Conservation (phyloP, 1,284 basidiomycete species). For the Uromyces viciae-fabae region DNA sequence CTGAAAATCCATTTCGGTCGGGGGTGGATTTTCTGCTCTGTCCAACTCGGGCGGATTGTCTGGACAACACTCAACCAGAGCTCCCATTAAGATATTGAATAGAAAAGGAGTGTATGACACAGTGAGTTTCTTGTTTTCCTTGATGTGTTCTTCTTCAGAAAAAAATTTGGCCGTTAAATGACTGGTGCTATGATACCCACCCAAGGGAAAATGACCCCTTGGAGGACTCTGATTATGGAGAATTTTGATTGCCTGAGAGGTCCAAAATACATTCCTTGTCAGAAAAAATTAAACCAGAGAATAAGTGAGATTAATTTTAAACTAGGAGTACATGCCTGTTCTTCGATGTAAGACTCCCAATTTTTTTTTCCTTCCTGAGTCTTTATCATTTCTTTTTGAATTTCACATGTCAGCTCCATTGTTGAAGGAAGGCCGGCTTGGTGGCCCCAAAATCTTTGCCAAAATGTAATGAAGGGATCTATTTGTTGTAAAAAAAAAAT, state of each 20-base stretch:
- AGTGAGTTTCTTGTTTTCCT: background rate
- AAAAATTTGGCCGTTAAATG: background rate
- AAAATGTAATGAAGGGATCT: no score
- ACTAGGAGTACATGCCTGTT: background rate
- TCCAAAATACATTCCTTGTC: no score
- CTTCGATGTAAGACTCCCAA: background rate
- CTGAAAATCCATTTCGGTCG: background rate
- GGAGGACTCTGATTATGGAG: background rate
- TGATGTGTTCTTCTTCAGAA: background rate
- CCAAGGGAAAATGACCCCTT: background rate
- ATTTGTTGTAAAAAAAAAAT: no score
- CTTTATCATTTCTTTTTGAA: background rate
- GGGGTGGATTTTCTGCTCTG: background rate
- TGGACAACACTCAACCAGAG: background rate
- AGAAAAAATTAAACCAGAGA: background rate
- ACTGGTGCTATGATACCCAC: background rate
- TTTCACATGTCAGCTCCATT: background rate
- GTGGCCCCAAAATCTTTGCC: background rate
- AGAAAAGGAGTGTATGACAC: background rate
- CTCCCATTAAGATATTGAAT: background rate
- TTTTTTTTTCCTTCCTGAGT: background rate
- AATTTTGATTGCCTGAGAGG: background rate
- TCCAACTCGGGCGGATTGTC: background rate
- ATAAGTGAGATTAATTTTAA: background rate
- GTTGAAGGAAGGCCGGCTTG: background rate